Evolutionary conservation across 805 yeast species (phyloP), one percentile per base, ranked within the genome.

Genomic region (Brettanomyces anomalus): DNA sequence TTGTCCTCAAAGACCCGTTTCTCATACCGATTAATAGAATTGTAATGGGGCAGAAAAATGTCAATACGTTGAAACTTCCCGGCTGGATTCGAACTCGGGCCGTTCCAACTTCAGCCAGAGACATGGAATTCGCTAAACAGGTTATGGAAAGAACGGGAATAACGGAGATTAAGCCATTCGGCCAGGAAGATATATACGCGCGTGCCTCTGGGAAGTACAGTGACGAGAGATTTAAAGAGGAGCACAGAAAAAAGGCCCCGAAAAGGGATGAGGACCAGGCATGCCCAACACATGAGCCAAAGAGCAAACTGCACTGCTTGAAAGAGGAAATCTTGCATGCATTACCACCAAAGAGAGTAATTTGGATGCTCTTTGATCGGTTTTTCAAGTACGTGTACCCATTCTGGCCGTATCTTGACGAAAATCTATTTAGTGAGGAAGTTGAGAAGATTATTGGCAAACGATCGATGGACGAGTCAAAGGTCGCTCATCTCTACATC

Each of bases 331-430:
- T 75, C 4, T 58, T 64, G 37, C 51, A 56, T 10, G 60, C 64
- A 4, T 49, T 76, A 26, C 81, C 81, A 0, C 57, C 58, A 14
- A 63, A 55, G 21, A 67, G 63, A 38, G 68, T 66, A 0, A 52
- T 73, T 4, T 73, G 79, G 77, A 52, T 68, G 38, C 58, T 68
- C 5, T 43, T 74, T 13, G 65, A 66, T 16, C 57, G 74, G 14
- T 76, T 58, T 48, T 76, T 76, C 52, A 54, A 46, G 5, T 64
- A 60, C 41, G 58, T 72, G 10, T 73, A 74, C 51, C 74, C 77
- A 4, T 66, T 70, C 38, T 52, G 65, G 50, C 79, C 80, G 3
- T 70, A 63, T 41, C 30, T 76, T 28, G 79, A 73, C 46, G 62
- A 67, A 44, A 46, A 47, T 3, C 39, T 60, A 36, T 66, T 65